Evolutionary conservation across 2,329 filamentous ascomycete genomes (phyloP).

Genomic region (Amylocarpus encephaloides): DNA sequence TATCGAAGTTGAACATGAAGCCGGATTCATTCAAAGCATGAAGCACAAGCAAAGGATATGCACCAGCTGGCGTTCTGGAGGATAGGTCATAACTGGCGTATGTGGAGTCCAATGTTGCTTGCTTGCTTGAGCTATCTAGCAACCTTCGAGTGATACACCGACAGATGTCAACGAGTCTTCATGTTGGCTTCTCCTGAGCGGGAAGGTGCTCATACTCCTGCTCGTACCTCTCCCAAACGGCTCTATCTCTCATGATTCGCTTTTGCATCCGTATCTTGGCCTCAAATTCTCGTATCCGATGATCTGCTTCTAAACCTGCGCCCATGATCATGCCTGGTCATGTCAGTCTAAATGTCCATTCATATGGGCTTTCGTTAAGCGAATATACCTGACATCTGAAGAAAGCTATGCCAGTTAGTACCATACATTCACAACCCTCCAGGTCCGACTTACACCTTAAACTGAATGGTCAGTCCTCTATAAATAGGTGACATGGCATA

Average conservation of each 20-base stretch:
- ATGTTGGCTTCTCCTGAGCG: conserved; percentile 13
- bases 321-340: conserved; percentile 60
- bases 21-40: conserved; percentile 62
- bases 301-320: conserved; percentile 69
- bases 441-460: conserved; percentile 61
- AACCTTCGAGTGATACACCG: neutral
- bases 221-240: conserved; percentile 63
- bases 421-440: neutral
- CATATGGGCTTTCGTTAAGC: neutral
- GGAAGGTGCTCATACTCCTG: conserved; percentile 38
- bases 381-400: conserved; percentile 65
- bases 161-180: conserved; percentile 1
- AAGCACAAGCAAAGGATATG: conserved; percentile 18
- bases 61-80: conserved; percentile 22
- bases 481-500: conserved; percentile 65
- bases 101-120: conserved; percentile 4
- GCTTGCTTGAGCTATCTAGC: neutral
- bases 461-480: conserved; percentile 64
- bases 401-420: conserved; percentile 47
- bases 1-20: conserved; percentile 97
- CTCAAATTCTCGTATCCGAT: conserved; percentile 61
- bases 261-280: conserved; percentile 57
- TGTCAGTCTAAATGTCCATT: conserved; percentile 2
- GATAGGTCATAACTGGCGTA: conserved; percentile 13
- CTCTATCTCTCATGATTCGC: conserved; percentile 56